These are phyloP conservation scores for Cyberlindnera veronae DNA, from an alignment of 805 yeast species.

Conservation along the genomic window DNA sequence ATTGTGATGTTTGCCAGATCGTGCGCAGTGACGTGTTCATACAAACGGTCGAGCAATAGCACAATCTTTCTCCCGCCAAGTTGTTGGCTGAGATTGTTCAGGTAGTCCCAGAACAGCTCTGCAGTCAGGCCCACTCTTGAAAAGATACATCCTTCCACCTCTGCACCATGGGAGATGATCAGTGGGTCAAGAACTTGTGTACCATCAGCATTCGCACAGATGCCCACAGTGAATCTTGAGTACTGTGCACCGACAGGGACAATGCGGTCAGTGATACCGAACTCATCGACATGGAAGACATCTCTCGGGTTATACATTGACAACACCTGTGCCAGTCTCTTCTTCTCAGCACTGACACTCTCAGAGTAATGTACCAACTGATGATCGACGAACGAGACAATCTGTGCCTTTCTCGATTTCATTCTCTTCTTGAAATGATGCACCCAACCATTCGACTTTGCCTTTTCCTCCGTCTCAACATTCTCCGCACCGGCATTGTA, in stretches of 20 bases:
- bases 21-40: slow-evolving; percentile 35
- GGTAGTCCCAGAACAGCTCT: slow-evolving; percentile 24
- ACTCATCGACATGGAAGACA: slow-evolving; percentile 37
- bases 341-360: slow-evolving; percentile 9
- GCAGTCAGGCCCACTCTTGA: slow-evolving; percentile 21
- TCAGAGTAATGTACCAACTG: slow-evolving; percentile 4
- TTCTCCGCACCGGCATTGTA: slow-evolving; percentile 9
- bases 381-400: slow-evolving; percentile 23
- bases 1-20: slow-evolving; percentile 30
- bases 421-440: slow-evolving; percentile 36
- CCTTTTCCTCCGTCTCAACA: slow-evolving; percentile 3
- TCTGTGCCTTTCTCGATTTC: slow-evolving; percentile 27
- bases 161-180: slow-evolving; percentile 13
- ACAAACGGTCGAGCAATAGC: slow-evolving; percentile 32
- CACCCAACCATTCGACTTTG: slow-evolving; percentile 40
- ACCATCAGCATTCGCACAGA: slow-evolving; percentile 22
- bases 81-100: slow-evolving; percentile 15
- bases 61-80: slow-evolving; percentile 23
- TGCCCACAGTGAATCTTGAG: slow-evolving; percentile 15
- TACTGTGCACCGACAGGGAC: slow-evolving; percentile 15
- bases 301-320: slow-evolving; percentile 21
- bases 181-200: slow-evolving; percentile 21
- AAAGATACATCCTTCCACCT: slow-evolving; percentile 12
- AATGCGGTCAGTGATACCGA: slow-evolving; percentile 24
- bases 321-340: slow-evolving; percentile 22